Percentiles rank a stretch among this genome's conserved stretches.
Conservation (phyloP, 2,329 filamentous ascomycete species). For the Alternaria gansuensis region DNA sequence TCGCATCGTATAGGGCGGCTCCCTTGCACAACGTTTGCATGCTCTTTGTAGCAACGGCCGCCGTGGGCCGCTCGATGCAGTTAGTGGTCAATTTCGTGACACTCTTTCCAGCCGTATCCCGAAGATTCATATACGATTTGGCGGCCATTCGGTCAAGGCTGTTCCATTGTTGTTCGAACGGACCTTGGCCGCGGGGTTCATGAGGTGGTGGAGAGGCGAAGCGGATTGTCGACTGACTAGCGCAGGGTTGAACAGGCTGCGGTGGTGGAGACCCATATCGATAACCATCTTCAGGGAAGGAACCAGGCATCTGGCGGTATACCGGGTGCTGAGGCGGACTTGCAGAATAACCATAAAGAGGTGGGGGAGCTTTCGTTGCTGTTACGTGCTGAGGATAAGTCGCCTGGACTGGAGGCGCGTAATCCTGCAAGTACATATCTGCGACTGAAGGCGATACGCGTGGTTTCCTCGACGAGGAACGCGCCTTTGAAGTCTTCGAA, state of each 20-base stretch:
- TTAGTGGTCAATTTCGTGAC: constrained; percentile 39
- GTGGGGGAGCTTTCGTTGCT: constrained; percentile 17
- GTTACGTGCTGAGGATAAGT: constrained; percentile 20
- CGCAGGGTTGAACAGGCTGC: constrained; percentile 28
- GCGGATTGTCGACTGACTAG: constrained; percentile 34
- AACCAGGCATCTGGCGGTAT: constrained; percentile 35
- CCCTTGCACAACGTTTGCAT: constrained; percentile 53
- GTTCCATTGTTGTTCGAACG: constrained; percentile 42
- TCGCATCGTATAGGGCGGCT: constrained; percentile 64
- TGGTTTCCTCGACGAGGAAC: constrained; percentile 26
- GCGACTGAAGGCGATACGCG: constrained; percentile 27
- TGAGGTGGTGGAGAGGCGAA: constrained; percentile 34
- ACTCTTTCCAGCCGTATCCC: constrained; percentile 40
- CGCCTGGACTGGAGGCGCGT: constrained; percentile 29
- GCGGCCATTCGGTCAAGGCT: constrained; percentile 43
- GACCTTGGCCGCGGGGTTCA: constrained; percentile 31
- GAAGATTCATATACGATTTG: constrained; percentile 42
- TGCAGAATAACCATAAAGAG: constrained; percentile 22
- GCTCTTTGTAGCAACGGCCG: constrained; percentile 44
- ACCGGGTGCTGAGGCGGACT: constrained; percentile 31
- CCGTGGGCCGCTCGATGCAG: constrained; percentile 44
- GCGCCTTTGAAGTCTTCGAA: constrained; percentile 26
- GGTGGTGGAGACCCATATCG: constrained; percentile 28
- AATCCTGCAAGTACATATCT: constrained; percentile 26
- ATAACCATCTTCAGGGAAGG: constrained; percentile 25